These are phyloP conservation scores for Ettlia oleoabundans DNA, from an alignment of 139 green algal species.

Conservation along the genomic window DNA sequence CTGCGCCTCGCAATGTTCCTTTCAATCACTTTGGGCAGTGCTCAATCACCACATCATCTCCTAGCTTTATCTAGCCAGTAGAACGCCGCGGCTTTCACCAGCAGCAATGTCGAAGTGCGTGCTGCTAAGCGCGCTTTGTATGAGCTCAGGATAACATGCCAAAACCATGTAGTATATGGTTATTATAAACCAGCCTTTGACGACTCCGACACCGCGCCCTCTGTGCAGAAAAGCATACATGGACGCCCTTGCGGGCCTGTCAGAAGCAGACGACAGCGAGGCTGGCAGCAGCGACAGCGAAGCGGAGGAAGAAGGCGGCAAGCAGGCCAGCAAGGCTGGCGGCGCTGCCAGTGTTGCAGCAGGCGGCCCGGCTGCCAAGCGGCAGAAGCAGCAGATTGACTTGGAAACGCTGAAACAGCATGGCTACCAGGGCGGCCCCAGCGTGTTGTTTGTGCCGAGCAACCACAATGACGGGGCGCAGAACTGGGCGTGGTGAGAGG, in stretches of 20 bases:
- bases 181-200: too few relatives aligned
- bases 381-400: conserved; percentile 14
- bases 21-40: too few relatives aligned
- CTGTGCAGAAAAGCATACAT: conserved; percentile 2
- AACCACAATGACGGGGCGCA: neutral
- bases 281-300: conserved; percentile 6
- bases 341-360: neutral
- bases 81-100: too few relatives aligned
- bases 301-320: neutral
- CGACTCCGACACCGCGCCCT: neutral
- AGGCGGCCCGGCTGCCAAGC: conserved; percentile 1
- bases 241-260: conserved; percentile 10
- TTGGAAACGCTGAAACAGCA: conserved; percentile 4
- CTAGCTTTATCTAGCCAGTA: too few relatives aligned
- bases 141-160: too few relatives aligned
- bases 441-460: conserved; percentile 15
- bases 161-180: too few relatives aligned
- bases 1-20: too few relatives aligned
- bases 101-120: too few relatives aligned
- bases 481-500: conserved; percentile 17
- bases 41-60: too few relatives aligned
- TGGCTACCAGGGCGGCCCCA: conserved; percentile 10
- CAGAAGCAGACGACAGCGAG: conserved; percentile 5
- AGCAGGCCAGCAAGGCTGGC: too few relatives aligned
- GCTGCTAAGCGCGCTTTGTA: too few relatives aligned